phyloP scores from a whole-genome alignment of 805 yeast species.

The Barnettozyma pratensis region DNA sequence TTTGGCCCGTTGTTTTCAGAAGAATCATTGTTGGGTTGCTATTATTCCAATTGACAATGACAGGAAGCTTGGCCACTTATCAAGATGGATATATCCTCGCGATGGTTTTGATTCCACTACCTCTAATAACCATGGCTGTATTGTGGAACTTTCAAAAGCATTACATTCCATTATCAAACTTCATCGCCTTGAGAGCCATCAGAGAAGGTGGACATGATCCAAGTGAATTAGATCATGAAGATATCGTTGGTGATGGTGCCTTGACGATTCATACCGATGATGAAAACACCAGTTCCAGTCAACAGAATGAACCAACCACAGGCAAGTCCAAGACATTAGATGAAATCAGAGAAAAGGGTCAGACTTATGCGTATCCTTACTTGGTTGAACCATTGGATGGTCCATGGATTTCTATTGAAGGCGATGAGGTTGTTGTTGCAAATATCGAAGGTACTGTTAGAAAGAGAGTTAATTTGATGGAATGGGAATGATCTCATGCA shows the following conservation, averaged over 20 bases:
- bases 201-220: constrained; percentile 37
- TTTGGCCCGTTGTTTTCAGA: constrained; percentile 88
- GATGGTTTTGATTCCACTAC: constrained; percentile 67
- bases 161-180: constrained; percentile 74
- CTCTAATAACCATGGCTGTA: constrained; percentile 58
- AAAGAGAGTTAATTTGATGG: constrained; percentile 32
- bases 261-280: constrained; percentile 11
- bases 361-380: constrained; percentile 74
- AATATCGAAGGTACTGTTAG: constrained; percentile 36
- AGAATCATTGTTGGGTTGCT: constrained; percentile 76
- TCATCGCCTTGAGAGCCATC: constrained; percentile 83
- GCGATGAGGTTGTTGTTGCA: constrained; percentile 45
- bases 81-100: constrained; percentile 78
- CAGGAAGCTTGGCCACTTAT: constrained; percentile 76
- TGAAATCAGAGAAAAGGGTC: constrained; percentile 67
- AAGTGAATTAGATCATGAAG: constrained; percentile 17
- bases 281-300: background rate
- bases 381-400: constrained; percentile 70
- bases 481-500: constrained; percentile 33
- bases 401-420: constrained; percentile 74
- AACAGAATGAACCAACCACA: background rate
- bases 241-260: constrained; percentile 20
- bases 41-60: constrained; percentile 87
- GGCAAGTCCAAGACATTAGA: constrained; percentile 52
- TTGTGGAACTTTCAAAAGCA: constrained; percentile 79